Conservation (phyloP, 139 green algal genomes). For the Prasinococcaceae sp. region DNA sequence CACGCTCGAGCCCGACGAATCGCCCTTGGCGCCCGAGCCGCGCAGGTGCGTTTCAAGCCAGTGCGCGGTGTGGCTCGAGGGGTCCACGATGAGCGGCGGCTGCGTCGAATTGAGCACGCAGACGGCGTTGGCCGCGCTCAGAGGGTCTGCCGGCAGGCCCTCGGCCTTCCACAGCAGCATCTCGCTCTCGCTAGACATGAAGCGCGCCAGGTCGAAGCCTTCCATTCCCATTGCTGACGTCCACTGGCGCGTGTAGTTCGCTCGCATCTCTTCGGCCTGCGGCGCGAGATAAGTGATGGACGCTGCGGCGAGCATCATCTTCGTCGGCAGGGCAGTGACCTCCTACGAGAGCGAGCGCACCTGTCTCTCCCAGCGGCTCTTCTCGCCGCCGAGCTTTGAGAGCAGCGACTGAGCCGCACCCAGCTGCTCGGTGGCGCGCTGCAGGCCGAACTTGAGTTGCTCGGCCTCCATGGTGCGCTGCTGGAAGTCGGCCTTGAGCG, state of each 20-base stretch:
- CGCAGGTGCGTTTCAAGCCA: constrained; percentile 47
- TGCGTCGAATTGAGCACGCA: constrained; percentile 33
- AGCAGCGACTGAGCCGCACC: constrained; percentile 43
- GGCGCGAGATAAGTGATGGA: constrained; percentile 49
- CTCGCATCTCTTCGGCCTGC: constrained; percentile 37
- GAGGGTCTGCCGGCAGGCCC: constrained; percentile 47
- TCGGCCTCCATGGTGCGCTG: constrained; percentile 50
- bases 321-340: constrained; percentile 33
- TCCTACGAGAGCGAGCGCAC: constrained; percentile 25
- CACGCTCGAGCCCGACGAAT: too few species aligned
- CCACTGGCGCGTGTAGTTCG: constrained; percentile 14
- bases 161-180: constrained; percentile 58
- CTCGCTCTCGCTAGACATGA: constrained; percentile 52
- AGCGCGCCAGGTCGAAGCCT: constrained; percentile 35
- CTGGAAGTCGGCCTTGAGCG: constrained; percentile 54
- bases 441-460: constrained; percentile 38
- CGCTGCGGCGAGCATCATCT: constrained; percentile 34
- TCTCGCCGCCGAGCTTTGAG: constrained; percentile 54
- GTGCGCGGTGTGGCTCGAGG: constrained; percentile 34
- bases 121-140: constrained; percentile 55
- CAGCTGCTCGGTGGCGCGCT: constrained; percentile 50
- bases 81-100: constrained; percentile 59
- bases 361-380: constrained; percentile 46
- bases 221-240: neutral
- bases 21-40: too few species aligned